Percentiles rank a stretch among this genome's conserved stretches.
These are phyloP conservation scores for Metschnikowia noctiluminum DNA, from an alignment of 805 yeast species.

Conservation along the genomic window DNA sequence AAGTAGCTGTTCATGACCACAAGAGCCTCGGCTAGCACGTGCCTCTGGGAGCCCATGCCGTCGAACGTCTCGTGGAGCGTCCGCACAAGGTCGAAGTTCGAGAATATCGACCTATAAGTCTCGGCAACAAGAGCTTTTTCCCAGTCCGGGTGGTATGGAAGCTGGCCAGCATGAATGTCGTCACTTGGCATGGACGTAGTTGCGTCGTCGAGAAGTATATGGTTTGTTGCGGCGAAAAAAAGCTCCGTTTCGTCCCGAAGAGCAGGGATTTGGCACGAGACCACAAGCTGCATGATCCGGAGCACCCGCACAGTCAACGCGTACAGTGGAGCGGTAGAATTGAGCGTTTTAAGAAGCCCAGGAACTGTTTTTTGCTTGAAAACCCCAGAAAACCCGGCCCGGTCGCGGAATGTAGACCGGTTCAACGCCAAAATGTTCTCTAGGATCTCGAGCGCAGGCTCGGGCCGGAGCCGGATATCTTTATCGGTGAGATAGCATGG, in stretches of 20 bases:
- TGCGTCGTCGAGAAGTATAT: conserved; percentile 58
- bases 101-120: conserved; percentile 56
- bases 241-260: conserved; percentile 80
- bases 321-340: conserved; percentile 53
- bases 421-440: conserved; percentile 76
- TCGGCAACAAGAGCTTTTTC: conserved; percentile 72
- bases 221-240: conserved; percentile 69
- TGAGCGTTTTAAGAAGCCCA: conserved; percentile 61
- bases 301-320: conserved; percentile 72
- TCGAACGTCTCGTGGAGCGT: conserved; percentile 64
- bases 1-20: conserved; percentile 27
- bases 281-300: conserved; percentile 61
- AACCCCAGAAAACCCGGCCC: conserved; percentile 62
- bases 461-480: conserved; percentile 52
- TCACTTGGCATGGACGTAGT: conserved; percentile 34
- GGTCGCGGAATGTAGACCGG: conserved; percentile 48
- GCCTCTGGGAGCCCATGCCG: conserved; percentile 48
- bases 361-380: conserved; percentile 73
- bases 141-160: conserved; percentile 44
- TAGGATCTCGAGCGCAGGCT: conserved; percentile 73
- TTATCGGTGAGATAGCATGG: conserved; percentile 51
- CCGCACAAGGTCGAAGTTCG: conserved; percentile 51
- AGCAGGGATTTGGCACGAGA: conserved; percentile 53
- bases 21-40: conserved; percentile 57
- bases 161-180: background rate